Percentiles rank a stretch among this genome's conserved stretches.
phyloP scores from a whole-genome alignment of 2,329 filamentous ascomycete species.

The Monosporascus sp. region DNA sequence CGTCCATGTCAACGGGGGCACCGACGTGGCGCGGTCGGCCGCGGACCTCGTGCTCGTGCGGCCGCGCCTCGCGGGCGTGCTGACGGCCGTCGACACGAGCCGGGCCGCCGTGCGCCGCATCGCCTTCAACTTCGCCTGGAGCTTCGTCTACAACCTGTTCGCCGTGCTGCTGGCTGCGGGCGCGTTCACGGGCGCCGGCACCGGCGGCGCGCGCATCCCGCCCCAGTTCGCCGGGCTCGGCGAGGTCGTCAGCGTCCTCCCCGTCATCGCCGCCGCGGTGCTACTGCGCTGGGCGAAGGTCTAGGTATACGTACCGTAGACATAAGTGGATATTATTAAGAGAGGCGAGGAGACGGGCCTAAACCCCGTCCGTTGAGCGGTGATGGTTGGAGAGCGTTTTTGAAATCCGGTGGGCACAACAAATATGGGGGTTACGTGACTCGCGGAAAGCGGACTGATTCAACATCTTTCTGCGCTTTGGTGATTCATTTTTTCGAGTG shows the following conservation, averaged over 20 bases:
- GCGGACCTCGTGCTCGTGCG: slow-evolving; percentile 66
- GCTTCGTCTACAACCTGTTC: slow-evolving; percentile 63
- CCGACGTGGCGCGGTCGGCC: slow-evolving; percentile 60
- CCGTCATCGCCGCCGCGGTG: slow-evolving; percentile 57
- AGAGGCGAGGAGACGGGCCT: no score
- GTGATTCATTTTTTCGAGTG: background rate
- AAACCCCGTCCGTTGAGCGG: no score
- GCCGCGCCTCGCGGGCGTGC: slow-evolving; percentile 48
- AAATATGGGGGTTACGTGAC: background rate
- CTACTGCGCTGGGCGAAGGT: slow-evolving; percentile 37
- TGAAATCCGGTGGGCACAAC: background rate
- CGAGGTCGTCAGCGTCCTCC: slow-evolving; percentile 68
- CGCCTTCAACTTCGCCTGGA: slow-evolving; percentile 66
- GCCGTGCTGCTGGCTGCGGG: slow-evolving; percentile 64
- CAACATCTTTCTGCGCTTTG: background rate
- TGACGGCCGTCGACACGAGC: slow-evolving; percentile 52
- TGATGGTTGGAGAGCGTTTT: no score
- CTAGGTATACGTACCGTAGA: slow-evolving; percentile 3
- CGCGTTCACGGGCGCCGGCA: slow-evolving; percentile 49
- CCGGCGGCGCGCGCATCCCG: slow-evolving; percentile 30
- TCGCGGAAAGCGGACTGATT: background rate
- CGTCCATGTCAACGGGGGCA: slow-evolving; percentile 58
- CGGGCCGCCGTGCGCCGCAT: slow-evolving; percentile 42
- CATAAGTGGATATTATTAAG: no score
- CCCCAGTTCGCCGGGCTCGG: slow-evolving; percentile 52